A percentile compares a stretch with the other conserved stretches of the same genome.
These are phyloP conservation scores for Starmera quercuum DNA, from an alignment of 805 yeast genomes.

Conservation along the genomic window DNA sequence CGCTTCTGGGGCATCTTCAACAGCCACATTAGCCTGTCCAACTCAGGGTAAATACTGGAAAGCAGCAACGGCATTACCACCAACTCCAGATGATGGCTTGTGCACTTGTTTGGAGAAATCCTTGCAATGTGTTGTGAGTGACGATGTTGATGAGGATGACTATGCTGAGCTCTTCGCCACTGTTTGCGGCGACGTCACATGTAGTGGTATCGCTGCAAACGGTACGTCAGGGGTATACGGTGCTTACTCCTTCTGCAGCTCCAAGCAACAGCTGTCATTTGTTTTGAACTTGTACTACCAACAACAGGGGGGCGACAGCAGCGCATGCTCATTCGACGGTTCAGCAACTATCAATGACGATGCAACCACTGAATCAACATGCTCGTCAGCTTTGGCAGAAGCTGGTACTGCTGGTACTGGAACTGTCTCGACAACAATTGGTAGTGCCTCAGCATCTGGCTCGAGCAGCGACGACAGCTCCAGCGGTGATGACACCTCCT, in stretches of 20 bases:
- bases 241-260: conserved; percentile 62
- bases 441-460: conserved; percentile 18
- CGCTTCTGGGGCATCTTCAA: conserved; percentile 29
- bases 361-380: conserved; percentile 43
- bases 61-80: conserved; percentile 66
- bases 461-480: conserved; percentile 5
- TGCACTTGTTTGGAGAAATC: conserved; percentile 59
- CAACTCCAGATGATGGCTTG: conserved; percentile 59
- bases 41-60: conserved; percentile 48
- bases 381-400: conserved; percentile 48
- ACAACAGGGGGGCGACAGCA: conserved; percentile 28
- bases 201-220: conserved; percentile 54
- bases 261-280: conserved; percentile 58
- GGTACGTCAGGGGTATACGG: conserved; percentile 67
- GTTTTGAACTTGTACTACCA: conserved; percentile 59
- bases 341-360: conserved; percentile 45
- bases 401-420: conserved; percentile 73
- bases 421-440: conserved; percentile 34
- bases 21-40: conserved; percentile 55
- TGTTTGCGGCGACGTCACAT: conserved; percentile 50
- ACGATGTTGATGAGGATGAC: conserved; percentile 44
- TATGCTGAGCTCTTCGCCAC: conserved; percentile 51
- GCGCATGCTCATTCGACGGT: conserved; percentile 65
- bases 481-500: conserved; percentile 6
- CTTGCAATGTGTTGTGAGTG: conserved; percentile 52